Evolutionary conservation across 805 yeast species (phyloP).

Genomic region (Zygoascus tannicola): DNA sequence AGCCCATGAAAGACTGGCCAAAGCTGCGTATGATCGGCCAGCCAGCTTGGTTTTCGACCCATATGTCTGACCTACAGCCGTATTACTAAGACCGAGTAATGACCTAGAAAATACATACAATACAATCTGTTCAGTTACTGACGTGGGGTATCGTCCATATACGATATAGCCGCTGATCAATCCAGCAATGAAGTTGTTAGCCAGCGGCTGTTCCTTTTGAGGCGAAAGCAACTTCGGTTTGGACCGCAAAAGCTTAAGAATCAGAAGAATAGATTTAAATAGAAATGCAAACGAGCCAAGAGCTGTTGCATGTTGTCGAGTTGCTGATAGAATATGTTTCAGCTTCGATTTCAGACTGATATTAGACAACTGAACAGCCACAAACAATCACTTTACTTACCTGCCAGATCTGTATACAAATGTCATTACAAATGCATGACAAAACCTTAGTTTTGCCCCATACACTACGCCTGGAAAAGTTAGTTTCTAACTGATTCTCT

Average conservation of each 20-base stretch:
- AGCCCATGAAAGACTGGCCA: constrained; percentile 65
- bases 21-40: constrained; percentile 43
- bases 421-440: constrained; percentile 56
- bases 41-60: constrained; percentile 12
- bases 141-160: constrained; percentile 31
- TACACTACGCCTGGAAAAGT: constrained; percentile 39
- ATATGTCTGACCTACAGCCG: constrained; percentile 19
- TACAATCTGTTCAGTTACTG: constrained; percentile 66
- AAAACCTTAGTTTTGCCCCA: constrained; percentile 53
- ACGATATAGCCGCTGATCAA: constrained; percentile 33
- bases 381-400: constrained; percentile 13
- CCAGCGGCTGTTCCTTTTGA: background rate
- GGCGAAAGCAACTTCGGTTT: background rate
- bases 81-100: constrained; percentile 50
- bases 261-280: constrained; percentile 35
- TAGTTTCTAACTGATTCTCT: too few relatives aligned
- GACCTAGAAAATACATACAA: constrained; percentile 66
- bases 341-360: constrained; percentile 34
- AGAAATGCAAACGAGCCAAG: constrained; percentile 48
- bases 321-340: constrained; percentile 39
- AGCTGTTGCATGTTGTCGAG: constrained; percentile 46
- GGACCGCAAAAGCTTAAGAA: constrained; percentile 16
- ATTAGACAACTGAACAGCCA: background rate
- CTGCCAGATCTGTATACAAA: constrained; percentile 47
- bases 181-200: constrained; percentile 29